phyloP scores from a whole-genome alignment of 2,329 filamentous ascomycete species.

The Beauveria medogensis region DNA sequence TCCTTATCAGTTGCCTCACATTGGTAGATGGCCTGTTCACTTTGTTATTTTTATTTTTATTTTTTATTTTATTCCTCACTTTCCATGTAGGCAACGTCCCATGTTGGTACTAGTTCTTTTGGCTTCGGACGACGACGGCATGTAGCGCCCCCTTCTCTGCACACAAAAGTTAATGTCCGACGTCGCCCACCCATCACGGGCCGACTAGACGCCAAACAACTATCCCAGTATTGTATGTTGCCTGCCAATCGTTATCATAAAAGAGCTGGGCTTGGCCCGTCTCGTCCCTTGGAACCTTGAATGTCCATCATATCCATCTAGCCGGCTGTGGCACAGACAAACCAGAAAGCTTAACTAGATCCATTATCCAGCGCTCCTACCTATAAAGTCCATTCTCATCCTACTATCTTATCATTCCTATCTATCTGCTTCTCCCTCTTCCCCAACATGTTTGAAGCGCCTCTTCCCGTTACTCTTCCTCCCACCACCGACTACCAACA shows the following conservation, averaged over 20 bases:
- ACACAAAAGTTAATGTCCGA: not conserved
- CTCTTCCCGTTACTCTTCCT: conserved; percentile 8
- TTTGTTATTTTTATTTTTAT: not conserved
- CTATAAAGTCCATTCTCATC: conserved; percentile 6
- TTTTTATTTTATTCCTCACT: not conserved
- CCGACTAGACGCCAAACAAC: not conserved
- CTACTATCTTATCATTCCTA: not conserved
- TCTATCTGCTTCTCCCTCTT: not conserved
- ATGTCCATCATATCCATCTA: not conserved
- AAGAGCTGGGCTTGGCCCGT: not conserved
- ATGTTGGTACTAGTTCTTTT: not conserved
- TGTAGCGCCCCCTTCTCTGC: not conserved
- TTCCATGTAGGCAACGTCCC: not conserved
- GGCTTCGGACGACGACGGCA: conserved; percentile 7
- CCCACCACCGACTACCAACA: conserved; percentile 3
- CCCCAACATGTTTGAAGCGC: conserved; percentile 3
- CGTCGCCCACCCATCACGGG: conserved; percentile 8
- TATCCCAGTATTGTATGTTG: not conserved
- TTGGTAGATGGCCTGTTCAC: not conserved
- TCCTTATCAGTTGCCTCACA: conserved; percentile 6
- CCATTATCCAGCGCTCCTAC: not conserved
- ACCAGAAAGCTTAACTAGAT: not conserved
- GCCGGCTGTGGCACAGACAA: not conserved
- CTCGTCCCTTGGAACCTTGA: not conserved
- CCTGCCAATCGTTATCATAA: conserved; percentile 3